Evolutionary conservation across 176 grass and related monocot genomes (phyloP), one percentile per base, ranked within the genome.

Genomic region (Melocanna baccifera): DNA sequence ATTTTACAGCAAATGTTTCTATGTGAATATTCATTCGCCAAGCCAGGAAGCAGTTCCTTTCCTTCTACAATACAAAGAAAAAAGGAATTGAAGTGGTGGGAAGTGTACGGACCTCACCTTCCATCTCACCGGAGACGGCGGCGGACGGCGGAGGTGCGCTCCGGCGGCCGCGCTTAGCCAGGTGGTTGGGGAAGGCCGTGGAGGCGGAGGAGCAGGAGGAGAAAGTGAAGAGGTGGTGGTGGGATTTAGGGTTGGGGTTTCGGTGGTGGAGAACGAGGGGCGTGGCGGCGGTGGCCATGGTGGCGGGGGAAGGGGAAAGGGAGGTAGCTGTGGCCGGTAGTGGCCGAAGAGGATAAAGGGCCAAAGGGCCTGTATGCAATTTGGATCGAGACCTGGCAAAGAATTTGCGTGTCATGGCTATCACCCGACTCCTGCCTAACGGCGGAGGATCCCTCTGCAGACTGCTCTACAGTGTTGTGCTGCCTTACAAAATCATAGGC

Each of bases 31-130:
- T 51, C 48, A 53, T 53, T 19, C 5, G 43, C n/a, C 23, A 41
- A 77, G 22, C 4, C 59, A 77, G 39, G 75, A 15, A 62, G 14
- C 23, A 28, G 56, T 43, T 6, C 23, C 7, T 62, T 68, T 25
- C 32, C 62, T 39, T 55, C 29, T 53, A 37, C 20, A 53, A 16
- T 6, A 40, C 20, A 34, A 6, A 67, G 69, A 68, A 67, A 67
- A 81, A 68, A 67, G 7, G 46, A 67, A 53, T 23, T 16, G 30
- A 51, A 48, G 8, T 51, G 62, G 45, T 20, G 20, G 29, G 34
- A 67, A 48, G 28, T 5, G 43, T n/a, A 81, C 78, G 28, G 30
- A 81, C 63, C 78, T 81, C 78, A 81, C 78, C 78, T 81, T 81
- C 63, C 28, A 81, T 30, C 50, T 41, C 78, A 66, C 28, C 61